phyloP scores from a whole-genome alignment of 306 rosid species.

The Medicago ruthenica region DNA sequence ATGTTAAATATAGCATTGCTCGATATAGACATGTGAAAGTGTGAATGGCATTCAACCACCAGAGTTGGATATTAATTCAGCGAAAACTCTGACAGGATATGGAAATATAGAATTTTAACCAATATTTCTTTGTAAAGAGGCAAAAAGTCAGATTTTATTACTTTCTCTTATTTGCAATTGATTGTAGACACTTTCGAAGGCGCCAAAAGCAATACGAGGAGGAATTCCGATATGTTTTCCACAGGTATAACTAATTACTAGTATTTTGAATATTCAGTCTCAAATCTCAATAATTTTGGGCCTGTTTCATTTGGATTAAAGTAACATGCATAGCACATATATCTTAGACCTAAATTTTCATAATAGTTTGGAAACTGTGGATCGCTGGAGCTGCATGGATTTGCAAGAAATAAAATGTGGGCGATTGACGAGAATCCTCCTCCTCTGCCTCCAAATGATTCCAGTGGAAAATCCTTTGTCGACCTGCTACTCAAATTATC shows the following conservation, averaged over 20 bases:
- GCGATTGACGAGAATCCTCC: conserved; percentile 73
- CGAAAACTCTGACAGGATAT: not conserved
- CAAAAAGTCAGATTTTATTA: conserved; percentile 23
- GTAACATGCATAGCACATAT: conserved; percentile 9
- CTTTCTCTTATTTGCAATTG: conserved; percentile 34
- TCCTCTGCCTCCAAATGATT: conserved; percentile 56
- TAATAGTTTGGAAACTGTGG: conserved; percentile 86
- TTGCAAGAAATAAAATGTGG: conserved; percentile 90
- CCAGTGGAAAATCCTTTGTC: conserved; percentile 61
- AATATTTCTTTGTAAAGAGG: too few species aligned
- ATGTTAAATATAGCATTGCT: too few species aligned
- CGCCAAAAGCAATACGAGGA: conserved; percentile 80
- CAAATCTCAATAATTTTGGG: conserved; percentile 1
- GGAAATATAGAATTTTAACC: not conserved
- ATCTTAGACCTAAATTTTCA: conserved; percentile 35
- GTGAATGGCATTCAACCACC: not conserved
- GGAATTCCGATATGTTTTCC: conserved; percentile 92
- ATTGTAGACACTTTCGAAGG: conserved; percentile 68
- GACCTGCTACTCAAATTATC: conserved; percentile 79
- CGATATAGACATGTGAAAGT: too few species aligned
- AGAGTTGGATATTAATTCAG: not conserved
- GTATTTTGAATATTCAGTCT: conserved; percentile 27
- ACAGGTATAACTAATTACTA: conserved; percentile 57
- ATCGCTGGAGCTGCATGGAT: conserved; percentile 82
- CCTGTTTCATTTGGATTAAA: too few species aligned